Conservation (phyloP, 1,139 yeast species). For the Kluyveromyces sp. region DNA sequence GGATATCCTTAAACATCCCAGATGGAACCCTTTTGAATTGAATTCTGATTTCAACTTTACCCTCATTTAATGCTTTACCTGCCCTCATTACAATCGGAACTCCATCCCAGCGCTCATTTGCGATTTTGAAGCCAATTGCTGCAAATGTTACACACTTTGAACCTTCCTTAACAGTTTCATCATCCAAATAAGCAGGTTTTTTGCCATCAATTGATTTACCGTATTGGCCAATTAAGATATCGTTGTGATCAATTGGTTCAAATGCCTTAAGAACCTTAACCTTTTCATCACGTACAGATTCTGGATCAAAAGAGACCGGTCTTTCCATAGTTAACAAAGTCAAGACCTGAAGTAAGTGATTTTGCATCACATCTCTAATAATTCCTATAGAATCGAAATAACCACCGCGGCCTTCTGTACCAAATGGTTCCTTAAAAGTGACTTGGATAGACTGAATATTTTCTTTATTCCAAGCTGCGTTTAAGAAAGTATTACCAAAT, state of each 20-base stretch:
- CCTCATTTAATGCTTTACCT: conserved; percentile 89
- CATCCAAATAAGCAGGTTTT: conserved; percentile 88
- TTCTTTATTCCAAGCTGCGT: conserved; percentile 80
- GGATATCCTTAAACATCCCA: conserved; percentile 75
- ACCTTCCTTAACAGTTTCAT: conserved; percentile 74
- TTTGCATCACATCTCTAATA: conserved; percentile 97
- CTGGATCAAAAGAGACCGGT: conserved; percentile 84
- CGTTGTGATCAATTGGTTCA: conserved; percentile 54
- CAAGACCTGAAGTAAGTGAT: conserved; percentile 87
- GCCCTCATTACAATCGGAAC: conserved; percentile 95
- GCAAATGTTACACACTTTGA: conserved; percentile 92
- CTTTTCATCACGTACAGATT: conserved; percentile 91
- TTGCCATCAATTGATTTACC: conserved; percentile 74
- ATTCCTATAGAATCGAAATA: conserved; percentile 93
- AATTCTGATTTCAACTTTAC: conserved; percentile 88
- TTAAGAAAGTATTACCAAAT: conserved; percentile 80
- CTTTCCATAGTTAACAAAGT: conserved; percentile 93
- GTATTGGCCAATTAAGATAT: conserved; percentile 84
- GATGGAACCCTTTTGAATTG: conserved; percentile 82
- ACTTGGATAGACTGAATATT: conserved; percentile 76
- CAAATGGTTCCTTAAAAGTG: conserved; percentile 91
- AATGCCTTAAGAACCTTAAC: conserved; percentile 85
- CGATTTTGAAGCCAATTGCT: conserved; percentile 67
- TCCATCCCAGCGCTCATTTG: conserved; percentile 96
- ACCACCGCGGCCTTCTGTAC: conserved; percentile 98